These are phyloP conservation scores for Hericium coralloides DNA, from an alignment of 768 basidiomycete genomes.

Conservation along the genomic window DNA sequence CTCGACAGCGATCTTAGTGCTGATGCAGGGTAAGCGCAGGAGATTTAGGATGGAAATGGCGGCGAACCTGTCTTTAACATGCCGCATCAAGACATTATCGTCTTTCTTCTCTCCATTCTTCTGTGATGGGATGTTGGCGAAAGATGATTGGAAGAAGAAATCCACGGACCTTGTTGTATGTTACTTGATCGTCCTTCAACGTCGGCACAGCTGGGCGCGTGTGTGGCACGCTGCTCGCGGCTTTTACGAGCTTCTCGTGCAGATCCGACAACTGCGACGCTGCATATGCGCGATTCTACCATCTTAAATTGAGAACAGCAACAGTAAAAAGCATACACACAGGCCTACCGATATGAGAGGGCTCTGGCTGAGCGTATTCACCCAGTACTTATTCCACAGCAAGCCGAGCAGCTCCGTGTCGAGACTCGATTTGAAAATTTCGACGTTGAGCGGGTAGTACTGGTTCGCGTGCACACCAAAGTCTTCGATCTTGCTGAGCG, in stretches of 20 bases:
- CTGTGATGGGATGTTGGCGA: conserved; percentile 9
- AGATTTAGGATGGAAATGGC: not conserved
- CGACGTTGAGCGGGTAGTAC: conserved; percentile 91
- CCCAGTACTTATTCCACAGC: conserved; percentile 99
- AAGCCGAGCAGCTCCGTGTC: conserved; percentile 84
- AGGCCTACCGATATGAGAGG: conserved; percentile 77
- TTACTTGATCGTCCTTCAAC: conserved; percentile 39
- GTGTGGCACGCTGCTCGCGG: conserved; percentile 44
- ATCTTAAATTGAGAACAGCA: not conserved
- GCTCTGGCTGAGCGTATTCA: conserved; percentile 91
- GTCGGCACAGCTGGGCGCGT: conserved; percentile 43
- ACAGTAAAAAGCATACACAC: not conserved
- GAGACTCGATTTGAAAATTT: conserved; percentile 88
- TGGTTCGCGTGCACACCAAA: conserved; percentile 97
- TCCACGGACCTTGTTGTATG: conserved; percentile 39
- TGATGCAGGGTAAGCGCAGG: conserved; percentile 22
- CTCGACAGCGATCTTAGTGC: conserved; percentile 83
- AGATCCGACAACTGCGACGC: conserved; percentile 87
- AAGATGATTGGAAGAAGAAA: not conserved
- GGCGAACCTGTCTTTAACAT: conserved; percentile 78
- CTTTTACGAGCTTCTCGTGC: conserved; percentile 80
- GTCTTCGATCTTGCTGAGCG: conserved; percentile 95
- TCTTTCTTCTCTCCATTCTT: conserved; percentile 77
- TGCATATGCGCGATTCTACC: conserved; percentile 90
- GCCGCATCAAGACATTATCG: conserved; percentile 79